Evolutionary conservation across 768 basidiomycete species (phyloP).

Genomic region (Tylopilus intermedius): DNA sequence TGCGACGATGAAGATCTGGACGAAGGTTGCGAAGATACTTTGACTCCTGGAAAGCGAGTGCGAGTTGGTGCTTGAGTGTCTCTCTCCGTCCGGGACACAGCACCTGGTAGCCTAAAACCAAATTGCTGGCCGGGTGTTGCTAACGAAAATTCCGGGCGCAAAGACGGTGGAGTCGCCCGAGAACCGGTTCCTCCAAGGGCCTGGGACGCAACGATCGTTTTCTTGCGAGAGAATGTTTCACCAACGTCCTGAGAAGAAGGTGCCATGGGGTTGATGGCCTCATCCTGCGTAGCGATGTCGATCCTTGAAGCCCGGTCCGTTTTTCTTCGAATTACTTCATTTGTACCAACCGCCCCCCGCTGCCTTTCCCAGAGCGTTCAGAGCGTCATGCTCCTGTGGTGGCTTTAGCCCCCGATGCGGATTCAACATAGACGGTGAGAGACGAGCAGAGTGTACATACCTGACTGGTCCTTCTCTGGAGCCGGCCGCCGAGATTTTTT

Average conservation of each 20-base stretch:
- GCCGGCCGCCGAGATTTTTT: neutral
- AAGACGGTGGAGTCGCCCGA: neutral
- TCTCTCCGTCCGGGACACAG: too few species aligned
- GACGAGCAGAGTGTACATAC: too few species aligned
- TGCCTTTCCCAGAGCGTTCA: too few species aligned
- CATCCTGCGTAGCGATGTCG: neutral
- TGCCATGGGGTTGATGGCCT: conserved; percentile 7
- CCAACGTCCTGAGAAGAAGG: neutral
- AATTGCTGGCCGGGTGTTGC: neutral
- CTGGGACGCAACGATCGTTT: neutral
- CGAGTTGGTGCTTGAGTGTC: too few species aligned
- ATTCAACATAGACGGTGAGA: too few species aligned
- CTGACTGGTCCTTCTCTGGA: neutral
- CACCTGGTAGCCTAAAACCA: neutral
- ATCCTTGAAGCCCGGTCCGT: neutral
- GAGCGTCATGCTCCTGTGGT: too few species aligned
- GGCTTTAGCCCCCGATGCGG: too few species aligned
- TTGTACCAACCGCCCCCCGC: too few species aligned
- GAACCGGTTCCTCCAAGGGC: neutral
- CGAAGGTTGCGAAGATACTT: too few species aligned
- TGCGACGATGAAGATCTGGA: too few species aligned
- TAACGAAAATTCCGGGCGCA: neutral
- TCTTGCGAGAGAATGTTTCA: neutral
- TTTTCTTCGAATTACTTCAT: neutral
- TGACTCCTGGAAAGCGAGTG: too few species aligned